Percentiles rank a stretch among this genome's conserved stretches.
These are phyloP conservation scores for Leptographium flavum DNA, from an alignment of 2,329 filamentous ascomycete genomes.

Conservation along the genomic window DNA sequence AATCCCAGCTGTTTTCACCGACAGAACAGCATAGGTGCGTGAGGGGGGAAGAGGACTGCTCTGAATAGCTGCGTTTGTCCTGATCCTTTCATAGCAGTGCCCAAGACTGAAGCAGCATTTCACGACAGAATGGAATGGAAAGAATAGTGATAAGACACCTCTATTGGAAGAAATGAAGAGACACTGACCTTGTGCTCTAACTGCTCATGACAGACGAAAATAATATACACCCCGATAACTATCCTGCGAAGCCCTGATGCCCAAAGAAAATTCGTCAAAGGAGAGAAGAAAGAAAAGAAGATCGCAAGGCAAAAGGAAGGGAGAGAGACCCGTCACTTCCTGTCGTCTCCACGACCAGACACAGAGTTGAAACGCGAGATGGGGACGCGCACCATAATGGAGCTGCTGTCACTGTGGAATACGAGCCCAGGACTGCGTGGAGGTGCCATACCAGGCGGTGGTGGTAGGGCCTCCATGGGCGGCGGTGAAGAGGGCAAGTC, in stretches of 20 bases:
- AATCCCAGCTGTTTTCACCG: too few species aligned
- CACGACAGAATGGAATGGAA: too few species aligned
- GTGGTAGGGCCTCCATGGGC: neutral
- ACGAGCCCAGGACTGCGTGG: neutral
- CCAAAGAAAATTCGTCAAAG: neutral
- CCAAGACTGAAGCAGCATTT: too few species aligned
- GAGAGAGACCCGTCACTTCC: neutral
- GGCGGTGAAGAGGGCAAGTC: neutral
- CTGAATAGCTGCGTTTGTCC: too few species aligned
- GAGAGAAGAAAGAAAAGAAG: neutral
- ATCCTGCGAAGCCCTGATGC: neutral
- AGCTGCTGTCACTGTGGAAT: neutral
- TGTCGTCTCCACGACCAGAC: too few species aligned
- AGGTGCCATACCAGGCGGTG: neutral
- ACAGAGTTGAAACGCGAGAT: neutral
- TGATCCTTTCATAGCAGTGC: too few species aligned
- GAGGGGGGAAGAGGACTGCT: too few species aligned
- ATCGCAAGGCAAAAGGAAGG: neutral
- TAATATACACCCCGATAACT: neutral
- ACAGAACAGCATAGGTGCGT: too few species aligned
- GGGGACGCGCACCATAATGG: constrained; percentile 1
- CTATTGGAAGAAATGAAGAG: too few species aligned
- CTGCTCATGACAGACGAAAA: neutral
- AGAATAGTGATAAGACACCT: too few species aligned
- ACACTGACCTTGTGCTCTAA: neutral